Evolutionary conservation across 176 grass and related monocot genomes (phyloP).

Genomic region (Pharus latifolius): DNA sequence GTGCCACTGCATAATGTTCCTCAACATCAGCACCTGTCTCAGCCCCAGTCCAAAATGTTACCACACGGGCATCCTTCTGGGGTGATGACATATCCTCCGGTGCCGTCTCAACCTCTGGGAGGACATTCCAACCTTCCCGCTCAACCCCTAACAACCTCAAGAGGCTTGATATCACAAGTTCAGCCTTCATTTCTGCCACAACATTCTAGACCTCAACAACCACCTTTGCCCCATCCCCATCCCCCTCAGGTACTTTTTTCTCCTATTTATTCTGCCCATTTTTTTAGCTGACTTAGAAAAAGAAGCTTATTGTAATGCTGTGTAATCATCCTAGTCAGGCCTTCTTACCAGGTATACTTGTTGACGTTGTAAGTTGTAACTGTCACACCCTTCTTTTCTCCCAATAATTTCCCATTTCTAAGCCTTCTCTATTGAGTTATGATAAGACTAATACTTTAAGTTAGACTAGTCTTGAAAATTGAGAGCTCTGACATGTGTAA

Average conservation of each 20-base stretch:
- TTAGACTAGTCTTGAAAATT: background rate
- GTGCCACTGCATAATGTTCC: conserved; percentile 36
- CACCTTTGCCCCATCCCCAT: conserved; percentile 32
- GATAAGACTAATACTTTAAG: too few species aligned
- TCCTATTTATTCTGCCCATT: background rate
- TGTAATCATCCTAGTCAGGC: background rate
- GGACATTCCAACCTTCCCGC: conserved; percentile 37
- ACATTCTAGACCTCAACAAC: conserved; percentile 34
- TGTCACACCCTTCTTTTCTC: too few species aligned
- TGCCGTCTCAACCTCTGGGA: conserved; percentile 31
- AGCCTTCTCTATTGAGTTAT: too few species aligned
- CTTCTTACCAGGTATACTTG: too few species aligned
- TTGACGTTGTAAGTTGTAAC: too few species aligned
- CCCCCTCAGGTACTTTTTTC: conserved; percentile 54
- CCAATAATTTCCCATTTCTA: too few species aligned
- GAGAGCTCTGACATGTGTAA: too few species aligned
- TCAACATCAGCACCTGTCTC: conserved; percentile 34
- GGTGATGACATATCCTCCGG: conserved; percentile 11
- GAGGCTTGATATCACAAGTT: conserved; percentile 41
- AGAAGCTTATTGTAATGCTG: too few species aligned
- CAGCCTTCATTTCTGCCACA: conserved; percentile 44
- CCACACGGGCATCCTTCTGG: conserved; percentile 27
- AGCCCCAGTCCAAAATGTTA: conserved; percentile 28
- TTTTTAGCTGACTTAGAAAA: background rate
- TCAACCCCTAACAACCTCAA: conserved; percentile 35